These are phyloP conservation scores for Scleroderma citrinum DNA, from an alignment of 768 basidiomycete species.

Conservation along the genomic window DNA sequence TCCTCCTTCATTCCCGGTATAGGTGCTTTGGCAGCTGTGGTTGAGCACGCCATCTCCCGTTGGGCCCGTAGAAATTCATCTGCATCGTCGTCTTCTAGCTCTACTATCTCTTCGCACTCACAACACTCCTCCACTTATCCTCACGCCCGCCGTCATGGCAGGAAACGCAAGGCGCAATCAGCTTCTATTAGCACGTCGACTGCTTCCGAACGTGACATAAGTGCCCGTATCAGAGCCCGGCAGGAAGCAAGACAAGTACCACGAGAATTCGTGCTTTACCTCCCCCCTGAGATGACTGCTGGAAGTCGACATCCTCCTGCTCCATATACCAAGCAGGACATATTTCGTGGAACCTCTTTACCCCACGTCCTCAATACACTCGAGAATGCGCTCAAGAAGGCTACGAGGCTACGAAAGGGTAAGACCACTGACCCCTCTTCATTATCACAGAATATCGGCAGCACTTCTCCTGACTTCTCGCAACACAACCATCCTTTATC, in stretches of 20 bases:
- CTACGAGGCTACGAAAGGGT: constrained; percentile 26
- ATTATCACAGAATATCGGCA: too few relatives aligned
- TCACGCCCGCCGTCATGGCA: constrained; percentile 35
- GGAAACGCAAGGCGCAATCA: constrained; percentile 40
- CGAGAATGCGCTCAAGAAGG: constrained; percentile 41
- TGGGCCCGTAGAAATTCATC: constrained; percentile 58
- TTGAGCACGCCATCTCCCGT: constrained; percentile 65
- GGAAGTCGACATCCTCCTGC: constrained; percentile 5
- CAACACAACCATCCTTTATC: constrained; percentile 25
- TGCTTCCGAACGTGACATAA: constrained; percentile 54
- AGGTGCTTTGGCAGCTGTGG: constrained; percentile 51
- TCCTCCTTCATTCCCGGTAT: constrained; percentile 35
- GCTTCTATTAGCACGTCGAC: constrained; percentile 47
- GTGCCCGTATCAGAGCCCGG: constrained; percentile 56
- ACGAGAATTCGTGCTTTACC: constrained; percentile 61
- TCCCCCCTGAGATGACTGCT: constrained; percentile 35
- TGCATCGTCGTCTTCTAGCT: constrained; percentile 39
- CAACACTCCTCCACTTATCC: constrained; percentile 27
- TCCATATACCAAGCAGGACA: constrained; percentile 14
- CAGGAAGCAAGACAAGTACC: constrained; percentile 54
- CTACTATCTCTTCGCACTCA: constrained; percentile 37
- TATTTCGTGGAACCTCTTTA: constrained; percentile 43
- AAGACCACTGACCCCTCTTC: constrained; percentile 7
- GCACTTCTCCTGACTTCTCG: constrained; percentile 29
- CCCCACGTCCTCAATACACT: constrained; percentile 44